Percentiles rank a stretch among this genome's conserved stretches.
Conservation (phyloP, 768 basidiomycete genomes). For the Dacryopinax primogenitus region DNA sequence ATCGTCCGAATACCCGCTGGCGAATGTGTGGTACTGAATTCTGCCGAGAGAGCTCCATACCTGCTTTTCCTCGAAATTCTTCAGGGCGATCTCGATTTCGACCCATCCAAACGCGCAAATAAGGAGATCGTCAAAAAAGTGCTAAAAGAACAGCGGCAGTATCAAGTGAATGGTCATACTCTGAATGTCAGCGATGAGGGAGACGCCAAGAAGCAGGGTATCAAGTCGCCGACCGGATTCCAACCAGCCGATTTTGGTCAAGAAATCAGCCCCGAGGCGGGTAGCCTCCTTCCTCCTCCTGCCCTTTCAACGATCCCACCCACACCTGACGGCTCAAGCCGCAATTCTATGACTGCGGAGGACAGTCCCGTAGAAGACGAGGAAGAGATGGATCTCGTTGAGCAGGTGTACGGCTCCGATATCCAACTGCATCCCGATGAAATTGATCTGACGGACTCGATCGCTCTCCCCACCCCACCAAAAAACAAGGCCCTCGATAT, state of each 20-base stretch:
- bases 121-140: conserved; percentile 59
- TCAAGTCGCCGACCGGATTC: conserved; percentile 35
- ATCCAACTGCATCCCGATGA: conserved; percentile 55
- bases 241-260: not conserved
- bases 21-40: conserved; percentile 94
- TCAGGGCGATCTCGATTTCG: conserved; percentile 82
- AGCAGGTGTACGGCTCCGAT: conserved; percentile 80
- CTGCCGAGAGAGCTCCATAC: conserved; percentile 90
- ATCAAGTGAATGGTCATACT: not conserved
- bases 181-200: not conserved
- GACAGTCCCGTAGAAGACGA: conserved; percentile 28
- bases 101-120: conserved; percentile 69
- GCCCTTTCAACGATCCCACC: not conserved
- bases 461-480: conserved; percentile 65
- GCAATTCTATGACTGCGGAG: not conserved
- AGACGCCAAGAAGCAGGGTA: conserved; percentile 42
- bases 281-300: not conserved
- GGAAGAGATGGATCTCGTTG: conserved; percentile 89
- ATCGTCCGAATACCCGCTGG: conserved; percentile 96
- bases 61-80: conserved; percentile 85
- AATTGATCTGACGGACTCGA: conserved; percentile 72
- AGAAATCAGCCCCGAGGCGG: not conserved
- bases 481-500: conserved; percentile 86
- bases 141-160: conserved; percentile 28
- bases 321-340: not conserved